Conservation (phyloP, 192 early-diverging fungal genomes). For the Gryganskiella cystojenkinii region DNA sequence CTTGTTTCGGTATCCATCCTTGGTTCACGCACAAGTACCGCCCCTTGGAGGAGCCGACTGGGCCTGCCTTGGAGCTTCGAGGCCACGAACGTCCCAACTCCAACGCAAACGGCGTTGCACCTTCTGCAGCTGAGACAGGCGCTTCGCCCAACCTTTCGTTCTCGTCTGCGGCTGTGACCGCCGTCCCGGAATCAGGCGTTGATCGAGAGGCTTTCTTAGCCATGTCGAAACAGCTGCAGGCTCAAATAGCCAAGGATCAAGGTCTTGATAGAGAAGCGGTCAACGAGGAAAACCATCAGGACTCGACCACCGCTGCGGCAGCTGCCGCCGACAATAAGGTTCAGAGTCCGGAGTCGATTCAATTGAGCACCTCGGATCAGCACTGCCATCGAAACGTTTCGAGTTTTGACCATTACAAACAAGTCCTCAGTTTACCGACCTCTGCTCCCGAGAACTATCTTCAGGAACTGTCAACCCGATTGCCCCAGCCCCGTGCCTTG, state of each 20-base stretch:
- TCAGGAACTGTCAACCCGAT: constrained; percentile 9
- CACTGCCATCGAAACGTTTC: constrained; percentile 3
- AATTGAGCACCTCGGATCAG: not conserved
- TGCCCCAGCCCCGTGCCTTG: constrained; percentile 39
- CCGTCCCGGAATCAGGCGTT: constrained; percentile 23
- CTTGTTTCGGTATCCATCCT: constrained; percentile 55
- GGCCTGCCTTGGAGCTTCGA: constrained; percentile 16
- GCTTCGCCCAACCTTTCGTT: constrained; percentile 16
- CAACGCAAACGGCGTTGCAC: not conserved
- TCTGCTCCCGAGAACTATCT: constrained; percentile 32
- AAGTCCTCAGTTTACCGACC: constrained; percentile 27
- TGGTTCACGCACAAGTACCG: constrained; percentile 50
- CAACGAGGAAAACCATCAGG: not conserved
- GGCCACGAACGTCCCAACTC: not conserved
- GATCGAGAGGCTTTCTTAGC: constrained; percentile 27
- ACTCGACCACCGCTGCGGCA: not conserved
- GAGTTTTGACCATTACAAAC: constrained; percentile 20
- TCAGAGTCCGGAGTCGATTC: not conserved
- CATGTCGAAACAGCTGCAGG: constrained; percentile 50
- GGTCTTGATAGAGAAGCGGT: not conserved
- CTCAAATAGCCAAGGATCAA: constrained; percentile 33
- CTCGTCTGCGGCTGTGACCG: constrained; percentile 9
- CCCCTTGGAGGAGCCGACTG: constrained; percentile 7
- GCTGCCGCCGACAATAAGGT: too few species aligned
- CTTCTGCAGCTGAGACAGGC: not conserved